These are phyloP conservation scores for Rosa chinensis DNA, from an alignment of 306 rosid genomes.

Conservation along the genomic window DNA sequence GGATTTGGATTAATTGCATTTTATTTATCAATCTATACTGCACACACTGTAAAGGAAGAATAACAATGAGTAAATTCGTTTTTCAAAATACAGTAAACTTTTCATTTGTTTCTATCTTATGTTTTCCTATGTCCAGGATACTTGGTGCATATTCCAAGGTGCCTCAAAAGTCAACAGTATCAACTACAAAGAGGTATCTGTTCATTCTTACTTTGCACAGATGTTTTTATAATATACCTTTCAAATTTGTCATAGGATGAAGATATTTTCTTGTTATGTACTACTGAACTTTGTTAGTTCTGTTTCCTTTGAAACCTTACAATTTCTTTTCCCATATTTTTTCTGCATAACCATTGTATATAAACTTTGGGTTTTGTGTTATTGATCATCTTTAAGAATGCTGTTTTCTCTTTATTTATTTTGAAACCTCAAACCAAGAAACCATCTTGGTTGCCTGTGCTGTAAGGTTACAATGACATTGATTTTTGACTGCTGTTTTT, in stretches of 20 bases:
- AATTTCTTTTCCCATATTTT: background rate
- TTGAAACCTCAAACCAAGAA: background rate
- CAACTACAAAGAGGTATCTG: conserved; percentile 57
- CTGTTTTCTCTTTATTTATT: background rate
- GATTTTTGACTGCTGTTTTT: too few species aligned
- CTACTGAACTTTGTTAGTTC: background rate
- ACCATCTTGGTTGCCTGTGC: background rate
- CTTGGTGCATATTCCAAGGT: conserved; percentile 73
- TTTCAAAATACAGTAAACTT: background rate
- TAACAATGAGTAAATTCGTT: background rate
- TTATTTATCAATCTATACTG: background rate
- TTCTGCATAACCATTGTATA: background rate
- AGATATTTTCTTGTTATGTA: background rate
- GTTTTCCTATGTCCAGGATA: conserved; percentile 41
- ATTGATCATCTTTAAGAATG: background rate
- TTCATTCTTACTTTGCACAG: conserved; percentile 6
- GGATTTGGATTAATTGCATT: background rate
- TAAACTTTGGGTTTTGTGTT: background rate
- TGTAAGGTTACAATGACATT: background rate
- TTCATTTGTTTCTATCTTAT: background rate
- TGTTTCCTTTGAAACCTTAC: background rate
- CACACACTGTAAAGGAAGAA: background rate
- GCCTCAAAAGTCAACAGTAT: conserved; percentile 51
- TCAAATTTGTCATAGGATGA: background rate
- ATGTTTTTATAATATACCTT: background rate